These are phyloP conservation scores for Cutaneotrichosporon mucoides DNA, from an alignment of 1,284 basidiomycete genomes.

Conservation along the genomic window DNA sequence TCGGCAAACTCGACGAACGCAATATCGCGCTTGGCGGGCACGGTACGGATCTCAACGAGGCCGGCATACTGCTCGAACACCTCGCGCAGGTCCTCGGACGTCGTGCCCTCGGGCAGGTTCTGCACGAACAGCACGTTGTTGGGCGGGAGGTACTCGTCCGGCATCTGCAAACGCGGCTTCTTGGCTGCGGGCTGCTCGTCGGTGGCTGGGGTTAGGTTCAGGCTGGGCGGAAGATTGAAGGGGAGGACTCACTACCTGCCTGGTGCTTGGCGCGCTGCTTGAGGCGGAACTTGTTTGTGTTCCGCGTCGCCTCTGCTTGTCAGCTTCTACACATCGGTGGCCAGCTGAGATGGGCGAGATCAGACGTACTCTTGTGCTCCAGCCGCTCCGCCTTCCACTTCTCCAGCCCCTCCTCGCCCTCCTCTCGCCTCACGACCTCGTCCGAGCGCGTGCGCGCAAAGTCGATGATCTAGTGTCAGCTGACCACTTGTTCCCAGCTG, in stretches of 20 bases:
- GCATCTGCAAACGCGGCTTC: slow-evolving; percentile 78
- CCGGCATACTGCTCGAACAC: slow-evolving; percentile 92
- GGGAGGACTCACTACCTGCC: slow-evolving; percentile 52
- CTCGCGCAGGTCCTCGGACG: slow-evolving; percentile 80
- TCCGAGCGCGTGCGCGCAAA: slow-evolving; percentile 88
- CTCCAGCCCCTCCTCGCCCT: slow-evolving; percentile 61
- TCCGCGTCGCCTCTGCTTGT: slow-evolving; percentile 65
- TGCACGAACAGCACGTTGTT: slow-evolving; percentile 99
- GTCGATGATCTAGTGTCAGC: slow-evolving; percentile 57
- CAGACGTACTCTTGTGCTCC: slow-evolving; percentile 71
- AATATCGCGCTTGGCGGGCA: slow-evolving; percentile 91
- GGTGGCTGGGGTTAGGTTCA: not conserved
- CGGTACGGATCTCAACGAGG: slow-evolving; percentile 89
- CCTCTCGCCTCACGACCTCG: slow-evolving; percentile 72
- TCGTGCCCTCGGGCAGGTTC: slow-evolving; percentile 81
- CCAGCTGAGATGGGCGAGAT: no score
- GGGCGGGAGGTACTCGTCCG: slow-evolving; percentile 98
- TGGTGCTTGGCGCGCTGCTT: slow-evolving; percentile 75
- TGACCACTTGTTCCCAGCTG: no score
- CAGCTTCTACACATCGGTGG: not conserved
- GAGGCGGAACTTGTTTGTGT: slow-evolving; percentile 78
- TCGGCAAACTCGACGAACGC: slow-evolving; percentile 94
- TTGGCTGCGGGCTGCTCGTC: slow-evolving; percentile 24
- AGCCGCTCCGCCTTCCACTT: slow-evolving; percentile 68
- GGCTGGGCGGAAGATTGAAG: no score